Evolutionary conservation across 2,329 filamentous ascomycete species (phyloP), one percentile per base, ranked within the genome.

Genomic region (Aspergillus pseudotamarii): DNA sequence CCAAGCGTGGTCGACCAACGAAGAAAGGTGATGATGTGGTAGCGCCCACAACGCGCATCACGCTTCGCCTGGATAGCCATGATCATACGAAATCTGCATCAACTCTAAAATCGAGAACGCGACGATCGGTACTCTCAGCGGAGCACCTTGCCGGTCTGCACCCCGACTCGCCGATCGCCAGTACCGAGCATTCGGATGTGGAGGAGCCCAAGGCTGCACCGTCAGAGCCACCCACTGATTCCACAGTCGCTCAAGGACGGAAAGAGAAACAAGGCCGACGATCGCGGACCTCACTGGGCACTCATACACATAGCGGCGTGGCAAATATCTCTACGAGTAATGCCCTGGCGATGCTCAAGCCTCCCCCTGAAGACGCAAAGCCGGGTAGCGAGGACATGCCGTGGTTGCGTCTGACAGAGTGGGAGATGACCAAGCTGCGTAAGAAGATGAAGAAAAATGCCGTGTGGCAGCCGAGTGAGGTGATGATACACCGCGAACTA

Each of bases 371-470:
- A 23, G 85, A 88, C 72, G 87, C 87, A 9, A 79, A 80, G 59
- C 81, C 84, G 28, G 88, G 88, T 53, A 88, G 86, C 75, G 84
- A 84, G 70, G 85, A 85, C 76, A 78, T 84, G 64, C 88, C 88
- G 2, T 90, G 88, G 88, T 80, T 87, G 69, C 85, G 86, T 62
- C 77, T 90, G 65, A 89, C 88, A 3, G 87, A 89, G 68, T 90
- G 84, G 79, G 88, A 90, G 71, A 88, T 90, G 86, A 88, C 87
- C 6, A 86, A 85, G 58, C 75, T 90, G 28, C 82, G 88, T 58
- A 89, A 89, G 75, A 84, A 86, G 68, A 90, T 90, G 88, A 90
- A 90, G 79, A 90, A 90, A 80, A 90, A 90, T 66, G 86, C 87
- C 6, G 83, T 88, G n/a, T 90, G 88, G 88, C 84, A 86, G 51